phyloP scores from a whole-genome alignment of 495 filamentous ascomycete genomes.

The Copromyces sp. region DNA sequence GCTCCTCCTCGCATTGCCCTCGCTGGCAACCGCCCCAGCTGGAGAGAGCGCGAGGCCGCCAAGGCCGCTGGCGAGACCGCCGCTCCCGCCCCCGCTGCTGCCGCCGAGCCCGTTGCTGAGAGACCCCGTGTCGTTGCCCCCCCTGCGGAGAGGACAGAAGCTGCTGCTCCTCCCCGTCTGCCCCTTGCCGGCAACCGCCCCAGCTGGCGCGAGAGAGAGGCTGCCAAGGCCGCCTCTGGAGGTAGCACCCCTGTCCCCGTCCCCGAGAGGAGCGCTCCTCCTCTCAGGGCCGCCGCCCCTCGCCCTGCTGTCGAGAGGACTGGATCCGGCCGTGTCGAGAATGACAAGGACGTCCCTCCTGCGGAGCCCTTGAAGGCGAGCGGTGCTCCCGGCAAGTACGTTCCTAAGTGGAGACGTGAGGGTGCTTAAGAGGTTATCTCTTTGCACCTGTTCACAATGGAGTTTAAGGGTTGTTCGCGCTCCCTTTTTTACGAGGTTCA shows the following conservation, averaged over 20 bases:
- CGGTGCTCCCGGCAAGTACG: slow-evolving; percentile 35
- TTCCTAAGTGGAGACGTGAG: slow-evolving; percentile 28
- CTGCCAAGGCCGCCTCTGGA: slow-evolving; percentile 41
- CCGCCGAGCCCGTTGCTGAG: slow-evolving; percentile 1
- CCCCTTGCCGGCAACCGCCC: slow-evolving; percentile 52
- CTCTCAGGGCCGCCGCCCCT: slow-evolving; percentile 16
- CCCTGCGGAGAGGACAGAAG: slow-evolving; percentile 24
- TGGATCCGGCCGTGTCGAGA: slow-evolving; percentile 23
- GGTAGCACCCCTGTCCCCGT: slow-evolving; percentile 4
- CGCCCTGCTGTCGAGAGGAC: slow-evolving; percentile 21
- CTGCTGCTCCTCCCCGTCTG: slow-evolving; percentile 53
- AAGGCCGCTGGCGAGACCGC: slow-evolving; percentile 8
- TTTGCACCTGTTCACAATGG: slow-evolving; percentile 9
- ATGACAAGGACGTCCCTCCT: slow-evolving; percentile 14
- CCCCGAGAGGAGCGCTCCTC: slow-evolving; percentile 14
- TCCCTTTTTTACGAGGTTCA: slow-evolving; percentile 14
- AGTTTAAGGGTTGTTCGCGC: slow-evolving; percentile 12
- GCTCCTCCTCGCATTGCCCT: slow-evolving; percentile 21
- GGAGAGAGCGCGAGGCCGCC: slow-evolving; percentile 37
- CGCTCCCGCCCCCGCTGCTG: neutral
- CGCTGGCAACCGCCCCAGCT: slow-evolving; percentile 27
- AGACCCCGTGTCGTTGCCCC: slow-evolving; percentile 9
- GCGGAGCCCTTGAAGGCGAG: slow-evolving; percentile 33
- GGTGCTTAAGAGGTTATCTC: slow-evolving; percentile 7
- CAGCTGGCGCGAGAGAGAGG: slow-evolving; percentile 80